These are phyloP conservation scores for Acer campestre DNA, from an alignment of 345 rosid species.

Conservation along the genomic window DNA sequence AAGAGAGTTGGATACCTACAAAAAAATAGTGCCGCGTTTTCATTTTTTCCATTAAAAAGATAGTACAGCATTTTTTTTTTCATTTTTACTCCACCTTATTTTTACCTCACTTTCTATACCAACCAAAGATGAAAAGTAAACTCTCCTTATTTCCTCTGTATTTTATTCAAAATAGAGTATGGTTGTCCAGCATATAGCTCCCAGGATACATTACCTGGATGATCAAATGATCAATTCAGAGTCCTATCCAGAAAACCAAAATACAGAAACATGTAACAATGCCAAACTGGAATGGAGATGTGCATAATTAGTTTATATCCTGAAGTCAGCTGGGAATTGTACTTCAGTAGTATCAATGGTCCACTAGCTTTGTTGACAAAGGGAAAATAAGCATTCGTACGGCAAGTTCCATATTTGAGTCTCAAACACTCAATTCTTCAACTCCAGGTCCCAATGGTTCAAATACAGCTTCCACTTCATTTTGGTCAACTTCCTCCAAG, in stretches of 20 bases:
- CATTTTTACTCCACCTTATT: neutral
- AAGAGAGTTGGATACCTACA: neutral
- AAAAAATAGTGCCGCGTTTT: neutral
- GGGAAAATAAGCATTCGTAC: neutral
- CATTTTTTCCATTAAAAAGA: too few relatives aligned
- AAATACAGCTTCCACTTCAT: constrained; percentile 71
- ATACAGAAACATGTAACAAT: neutral
- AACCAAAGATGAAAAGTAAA: too few relatives aligned
- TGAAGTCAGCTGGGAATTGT: neutral
- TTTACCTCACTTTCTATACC: too few relatives aligned
- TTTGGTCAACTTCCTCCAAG: constrained; percentile 60
- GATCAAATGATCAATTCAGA: neutral
- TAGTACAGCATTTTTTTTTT: too few relatives aligned
- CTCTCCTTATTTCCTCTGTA: neutral
- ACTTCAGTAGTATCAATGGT: neutral
- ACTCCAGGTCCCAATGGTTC: constrained; percentile 52
- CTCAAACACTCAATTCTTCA: constrained; percentile 60
- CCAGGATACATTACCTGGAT: neutral
- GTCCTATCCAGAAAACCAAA: neutral
- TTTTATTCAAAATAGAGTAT: too few relatives aligned
- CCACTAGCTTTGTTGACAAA: neutral
- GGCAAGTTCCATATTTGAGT: neutral
- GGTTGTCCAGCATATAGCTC: neutral
- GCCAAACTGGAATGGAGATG: neutral
- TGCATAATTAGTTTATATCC: neutral